Evolutionary conservation across 208 protist genomes (phyloP).

Genomic region (Endotrypanum monterogeii): DNA sequence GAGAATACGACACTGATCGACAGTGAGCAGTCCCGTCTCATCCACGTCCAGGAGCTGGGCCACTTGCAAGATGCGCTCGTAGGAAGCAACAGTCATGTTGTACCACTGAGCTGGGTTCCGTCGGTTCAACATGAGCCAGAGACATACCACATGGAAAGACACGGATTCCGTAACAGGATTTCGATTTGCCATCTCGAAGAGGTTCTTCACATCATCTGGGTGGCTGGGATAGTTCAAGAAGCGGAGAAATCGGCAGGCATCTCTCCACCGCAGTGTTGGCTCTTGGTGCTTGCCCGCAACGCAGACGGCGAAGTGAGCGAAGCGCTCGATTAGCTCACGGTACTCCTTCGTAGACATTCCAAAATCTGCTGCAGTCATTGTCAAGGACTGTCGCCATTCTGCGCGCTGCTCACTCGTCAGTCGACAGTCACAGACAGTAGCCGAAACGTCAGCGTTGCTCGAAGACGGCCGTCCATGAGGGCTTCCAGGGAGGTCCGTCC

Average conservation of each 20-base stretch:
- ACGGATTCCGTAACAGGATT: slow-evolving; percentile 34
- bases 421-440: neutral
- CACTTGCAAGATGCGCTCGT: slow-evolving; percentile 44
- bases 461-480: neutral
- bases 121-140: slow-evolving; percentile 54
- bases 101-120: slow-evolving; percentile 54
- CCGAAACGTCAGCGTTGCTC: slow-evolving; percentile 8
- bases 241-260: slow-evolving; percentile 55
- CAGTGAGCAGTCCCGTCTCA: slow-evolving; percentile 55
- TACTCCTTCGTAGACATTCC: slow-evolving; percentile 50
- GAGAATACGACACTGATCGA: slow-evolving; percentile 49
- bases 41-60: slow-evolving; percentile 56
- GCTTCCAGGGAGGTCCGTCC: neutral
- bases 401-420: slow-evolving; percentile 15
- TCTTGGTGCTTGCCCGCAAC: slow-evolving; percentile 3
- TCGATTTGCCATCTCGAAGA: slow-evolving; percentile 46
- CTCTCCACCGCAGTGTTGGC: slow-evolving; percentile 47
- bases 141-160: slow-evolving; percentile 46
- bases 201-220: slow-evolving; percentile 54
- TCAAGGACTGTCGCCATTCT: slow-evolving; percentile 30
- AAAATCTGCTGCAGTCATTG: slow-evolving; percentile 29
- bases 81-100: slow-evolving; percentile 37
- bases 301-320: slow-evolving; percentile 43
- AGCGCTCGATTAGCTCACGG: slow-evolving; percentile 36
- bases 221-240: slow-evolving; percentile 69